Base-by-base conservation (phyloP, 2,329 filamentous ascomycete species). In the Trichocomaceae sp. region DNA sequence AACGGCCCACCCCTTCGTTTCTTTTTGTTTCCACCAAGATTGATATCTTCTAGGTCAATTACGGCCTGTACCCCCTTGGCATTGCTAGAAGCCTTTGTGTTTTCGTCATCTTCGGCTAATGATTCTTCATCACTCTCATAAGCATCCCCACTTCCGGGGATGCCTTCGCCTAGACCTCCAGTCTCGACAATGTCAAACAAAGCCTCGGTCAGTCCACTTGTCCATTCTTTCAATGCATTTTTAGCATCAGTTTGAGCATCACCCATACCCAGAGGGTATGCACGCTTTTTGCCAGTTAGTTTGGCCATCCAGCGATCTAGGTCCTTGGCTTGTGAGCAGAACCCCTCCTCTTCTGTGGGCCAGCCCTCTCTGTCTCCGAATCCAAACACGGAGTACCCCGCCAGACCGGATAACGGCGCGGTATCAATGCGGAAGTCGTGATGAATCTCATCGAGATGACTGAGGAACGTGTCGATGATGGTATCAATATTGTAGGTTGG, bases 261-360 rank as follows among this genome's bases (percentile, higher is more conserved):
- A 2, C 87, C 90, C 79, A 92, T 85, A 4, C 93, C 93, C 6
- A 97, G 76, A 0, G 92, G 92, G 64, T 87, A 97, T 0, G 90
- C 91, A 66, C 91, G 80, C 73, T 92, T 96, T 58, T 86, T 82
- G 1, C 83, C 86, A 0, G 91, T 96, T 64, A 99, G 74, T 67
- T 90, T 95, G n/a, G 92, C 90, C 87, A 99, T 88, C 92, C 93
- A 97, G 68, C 84, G 90, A 68, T 99, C 92, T 2, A 95, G 78
- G 62, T 96, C 86, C 65, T 86, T 88, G 1, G 92, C 92, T 68
- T 97, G 92, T 59, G 89, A 90, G 68, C 92, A 96, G 72, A 91
- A 99, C 0, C 92, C 92, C 62, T 93, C 88, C 57, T 86, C 83
- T 71, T 96, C 90, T 0, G 86, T 89, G 0, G 90, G 89, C 92